These are phyloP conservation scores for Stephanodiscus minutulus DNA, from an alignment of 108 stramenopile genomes.

Conservation along the genomic window DNA sequence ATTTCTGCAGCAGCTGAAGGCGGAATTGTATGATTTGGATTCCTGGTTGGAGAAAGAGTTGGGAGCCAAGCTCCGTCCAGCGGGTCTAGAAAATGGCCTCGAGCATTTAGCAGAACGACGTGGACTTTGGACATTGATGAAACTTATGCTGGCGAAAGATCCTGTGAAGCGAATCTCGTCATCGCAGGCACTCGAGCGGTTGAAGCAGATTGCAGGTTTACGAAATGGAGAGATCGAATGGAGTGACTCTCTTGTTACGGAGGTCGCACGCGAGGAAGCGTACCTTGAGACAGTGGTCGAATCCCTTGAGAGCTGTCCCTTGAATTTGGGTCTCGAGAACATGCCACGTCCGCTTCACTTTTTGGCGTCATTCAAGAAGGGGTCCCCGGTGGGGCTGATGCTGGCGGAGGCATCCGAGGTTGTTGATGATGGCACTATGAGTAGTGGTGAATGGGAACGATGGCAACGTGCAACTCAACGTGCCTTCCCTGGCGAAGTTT, in stretches of 20 bases:
- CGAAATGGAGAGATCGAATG: constrained; percentile 24
- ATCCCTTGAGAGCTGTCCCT: constrained; percentile 53
- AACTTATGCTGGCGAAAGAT: constrained; percentile 52
- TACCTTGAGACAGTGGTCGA: constrained; percentile 70
- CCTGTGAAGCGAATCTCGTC: constrained; percentile 60
- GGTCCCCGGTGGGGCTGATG: constrained; percentile 59
- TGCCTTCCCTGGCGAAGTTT: constrained; percentile 73
- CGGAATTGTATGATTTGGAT: constrained; percentile 71
- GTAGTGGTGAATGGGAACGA: constrained; percentile 31
- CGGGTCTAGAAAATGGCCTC: constrained; percentile 66
- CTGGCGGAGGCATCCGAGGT: constrained; percentile 60
- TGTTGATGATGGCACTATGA: constrained; percentile 43
- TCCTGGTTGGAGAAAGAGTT: constrained; percentile 65
- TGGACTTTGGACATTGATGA: constrained; percentile 67
- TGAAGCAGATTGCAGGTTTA: constrained; percentile 37
- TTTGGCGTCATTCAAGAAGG: constrained; percentile 76
- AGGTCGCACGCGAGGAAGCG: constrained; percentile 39
- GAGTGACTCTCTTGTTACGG: constrained; percentile 22
- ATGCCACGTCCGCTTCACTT: constrained; percentile 77
- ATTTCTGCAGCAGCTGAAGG: constrained; percentile 68
- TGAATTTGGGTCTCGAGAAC: constrained; percentile 21
- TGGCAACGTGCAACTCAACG: constrained; percentile 66
- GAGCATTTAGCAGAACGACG: constrained; percentile 59
- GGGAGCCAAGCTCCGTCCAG: constrained; percentile 56
- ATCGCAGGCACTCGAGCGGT: constrained; percentile 45